Percentiles rank a stretch among this genome's conserved stretches.
These are phyloP conservation scores for Globisporangium irregulare DNA, from an alignment of 352 stramenopile species.

Conservation along the genomic window DNA sequence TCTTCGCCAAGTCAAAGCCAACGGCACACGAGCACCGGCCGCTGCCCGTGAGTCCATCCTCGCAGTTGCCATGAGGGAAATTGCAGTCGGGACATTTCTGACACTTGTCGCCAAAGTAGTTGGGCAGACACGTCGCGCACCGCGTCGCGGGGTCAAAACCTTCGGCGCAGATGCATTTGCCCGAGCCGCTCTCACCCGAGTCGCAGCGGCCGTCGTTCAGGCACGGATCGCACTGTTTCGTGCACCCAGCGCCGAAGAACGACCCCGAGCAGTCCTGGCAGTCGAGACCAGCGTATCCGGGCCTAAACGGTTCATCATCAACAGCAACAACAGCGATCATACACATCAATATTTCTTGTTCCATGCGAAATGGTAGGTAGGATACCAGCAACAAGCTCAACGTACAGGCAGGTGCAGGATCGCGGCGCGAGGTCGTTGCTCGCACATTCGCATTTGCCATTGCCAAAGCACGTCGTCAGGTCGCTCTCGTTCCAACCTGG, in stretches of 20 bases:
- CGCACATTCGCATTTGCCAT: constrained; percentile 71
- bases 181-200: constrained; percentile 50
- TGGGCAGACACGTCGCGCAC: constrained; percentile 76
- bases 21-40: constrained; percentile 84
- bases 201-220: constrained; percentile 74
- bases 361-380: not conserved
- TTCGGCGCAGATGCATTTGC: constrained; percentile 65
- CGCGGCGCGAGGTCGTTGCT: constrained; percentile 56
- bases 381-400: constrained; percentile 2
- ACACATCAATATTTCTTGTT: not conserved
- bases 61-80: constrained; percentile 81
- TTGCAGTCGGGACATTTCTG: constrained; percentile 78
- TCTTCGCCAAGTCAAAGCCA: constrained; percentile 61
- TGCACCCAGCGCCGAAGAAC: constrained; percentile 58
- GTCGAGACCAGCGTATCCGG: constrained; percentile 66
- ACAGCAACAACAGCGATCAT: not conserved
- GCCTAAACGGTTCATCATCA: constrained; percentile 17
- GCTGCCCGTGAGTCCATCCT: constrained; percentile 75
- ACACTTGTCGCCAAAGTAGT: constrained; percentile 71
- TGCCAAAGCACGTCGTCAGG: constrained; percentile 46
- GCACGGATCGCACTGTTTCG: constrained; percentile 61
- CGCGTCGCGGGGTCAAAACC: constrained; percentile 75
- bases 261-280: constrained; percentile 59
- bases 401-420: constrained; percentile 69
- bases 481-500: constrained; percentile 68